Evolutionary conservation across 2,329 filamentous ascomycete species (phyloP).

Genomic region (Magnaporthiopsis incrustans): DNA sequence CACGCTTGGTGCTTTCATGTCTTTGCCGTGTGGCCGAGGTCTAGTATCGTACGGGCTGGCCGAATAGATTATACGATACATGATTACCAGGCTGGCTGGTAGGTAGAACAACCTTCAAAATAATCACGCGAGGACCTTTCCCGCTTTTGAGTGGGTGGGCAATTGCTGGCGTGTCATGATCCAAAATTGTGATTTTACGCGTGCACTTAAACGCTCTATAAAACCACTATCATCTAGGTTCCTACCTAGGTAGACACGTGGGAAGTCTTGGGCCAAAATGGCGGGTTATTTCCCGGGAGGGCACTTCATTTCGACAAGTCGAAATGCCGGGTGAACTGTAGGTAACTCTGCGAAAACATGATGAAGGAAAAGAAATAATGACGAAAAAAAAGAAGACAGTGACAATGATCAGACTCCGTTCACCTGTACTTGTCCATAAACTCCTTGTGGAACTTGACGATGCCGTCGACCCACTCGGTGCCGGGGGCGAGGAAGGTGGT

Average conservation of each 20-base stretch:
- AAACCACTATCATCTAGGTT: not conserved
- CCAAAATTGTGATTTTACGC: not conserved
- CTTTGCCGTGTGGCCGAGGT: not conserved
- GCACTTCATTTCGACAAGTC: not conserved
- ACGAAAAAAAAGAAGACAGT: constrained; percentile 1
- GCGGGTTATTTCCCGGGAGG: not conserved
- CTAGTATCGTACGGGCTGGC: not conserved
- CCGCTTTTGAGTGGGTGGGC: no score
- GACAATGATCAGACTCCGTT: not conserved
- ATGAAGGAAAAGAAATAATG: not conserved
- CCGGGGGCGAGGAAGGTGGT: constrained; percentile 96
- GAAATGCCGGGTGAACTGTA: not conserved
- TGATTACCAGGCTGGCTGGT: no score
- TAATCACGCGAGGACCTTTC: not conserved
- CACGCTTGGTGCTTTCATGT: not conserved
- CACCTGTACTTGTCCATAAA: constrained; percentile 77
- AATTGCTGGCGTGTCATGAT: not conserved
- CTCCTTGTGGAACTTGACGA: constrained; percentile 82
- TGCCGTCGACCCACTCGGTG: constrained; percentile 84
- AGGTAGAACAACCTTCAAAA: not conserved
- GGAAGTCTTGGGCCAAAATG: no score
- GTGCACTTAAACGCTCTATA: not conserved
- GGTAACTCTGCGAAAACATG: not conserved
- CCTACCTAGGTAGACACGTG: not conserved
- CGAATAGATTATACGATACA: not conserved